Evolutionary conservation across 495 filamentous ascomycete species (phyloP), one percentile per base, ranked within the genome.

Genomic region (Talaromyces borbonicus): DNA sequence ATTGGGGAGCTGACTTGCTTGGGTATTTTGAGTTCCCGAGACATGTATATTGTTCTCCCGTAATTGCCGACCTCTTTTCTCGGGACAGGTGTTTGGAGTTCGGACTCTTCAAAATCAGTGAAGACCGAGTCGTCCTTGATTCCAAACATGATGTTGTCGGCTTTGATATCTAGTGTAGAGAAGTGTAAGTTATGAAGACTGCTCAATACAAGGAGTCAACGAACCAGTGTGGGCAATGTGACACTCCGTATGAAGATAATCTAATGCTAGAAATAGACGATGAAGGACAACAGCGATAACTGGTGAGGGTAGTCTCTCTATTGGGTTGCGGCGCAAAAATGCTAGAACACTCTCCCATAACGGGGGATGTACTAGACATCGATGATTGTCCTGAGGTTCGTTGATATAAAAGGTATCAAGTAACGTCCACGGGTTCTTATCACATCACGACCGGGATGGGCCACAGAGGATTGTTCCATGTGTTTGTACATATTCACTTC

Each of bases 91-190:
- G 60, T 47, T 16, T 60, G 41, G 39, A 52, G 43, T 47, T 67
- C 52, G 22, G 54, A 54, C 16, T 53, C 48, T 32, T 55, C 55
- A 43, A 59, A 53, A 3, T 45, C 47, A 15, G 62, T 48, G 14
- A 71, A 54, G 15, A 67, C 45, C 33, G 56, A 62, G 2, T 40
- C 52, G 49, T 71, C 59, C 18, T 62, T 52, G 25, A 69, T 54
- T 16, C 52, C 52, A 15, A 66, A 30, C 40, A 71, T 46, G 33
- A 71, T 61, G 46, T 71, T 71, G 47, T 68, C 60, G n/a, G 59
- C 46, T 49, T 67, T 69, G 6, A 69, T 52, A 53, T 68, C 66
- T 69, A 47, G 38, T 53, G n/a, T n/a, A n/a, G 16, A 5, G 18
- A 3, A 5, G 24, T 11, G 25, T 33, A 16, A 45, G 43, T 43